These are phyloP conservation scores for Solanum arcanum DNA, from an alignment of 257 asterid genomes.

Conservation along the genomic window DNA sequence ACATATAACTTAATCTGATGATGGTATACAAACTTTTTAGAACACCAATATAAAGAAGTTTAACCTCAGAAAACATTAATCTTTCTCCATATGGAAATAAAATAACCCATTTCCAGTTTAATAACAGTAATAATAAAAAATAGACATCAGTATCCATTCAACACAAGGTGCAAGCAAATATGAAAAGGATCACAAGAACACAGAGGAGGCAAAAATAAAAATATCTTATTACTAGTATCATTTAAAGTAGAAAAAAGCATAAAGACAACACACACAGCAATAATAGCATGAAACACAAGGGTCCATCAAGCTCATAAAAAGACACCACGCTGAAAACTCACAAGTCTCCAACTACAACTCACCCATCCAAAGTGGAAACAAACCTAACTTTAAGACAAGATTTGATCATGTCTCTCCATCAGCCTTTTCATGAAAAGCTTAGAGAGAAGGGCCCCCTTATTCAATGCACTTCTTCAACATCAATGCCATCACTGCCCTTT, in stretches of 20 bases:
- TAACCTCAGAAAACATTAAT: background rate
- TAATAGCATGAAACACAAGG: background rate
- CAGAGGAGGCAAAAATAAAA: background rate
- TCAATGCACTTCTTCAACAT: background rate
- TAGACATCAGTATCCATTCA: background rate
- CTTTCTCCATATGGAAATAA: background rate
- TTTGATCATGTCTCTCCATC: constrained; percentile 13
- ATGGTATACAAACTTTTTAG: background rate
- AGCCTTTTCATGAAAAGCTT: constrained; percentile 14
- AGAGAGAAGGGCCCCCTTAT: background rate
- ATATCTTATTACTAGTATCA: background rate
- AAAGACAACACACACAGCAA: background rate
- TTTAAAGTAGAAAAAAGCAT: background rate
- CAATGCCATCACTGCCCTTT: background rate
- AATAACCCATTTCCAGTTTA: background rate
- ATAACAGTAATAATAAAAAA: background rate
- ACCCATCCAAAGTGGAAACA: constrained; percentile 12
- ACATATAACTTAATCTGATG: background rate
- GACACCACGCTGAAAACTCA: background rate
- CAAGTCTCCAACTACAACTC: background rate
- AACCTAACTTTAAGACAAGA: constrained; percentile 19
- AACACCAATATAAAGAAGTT: background rate
- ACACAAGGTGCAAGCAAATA: background rate
- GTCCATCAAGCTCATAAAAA: background rate
- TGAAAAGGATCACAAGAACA: background rate